Conservation (phyloP, 2,329 filamentous ascomycete genomes). For the Epicoccum nigrum region DNA sequence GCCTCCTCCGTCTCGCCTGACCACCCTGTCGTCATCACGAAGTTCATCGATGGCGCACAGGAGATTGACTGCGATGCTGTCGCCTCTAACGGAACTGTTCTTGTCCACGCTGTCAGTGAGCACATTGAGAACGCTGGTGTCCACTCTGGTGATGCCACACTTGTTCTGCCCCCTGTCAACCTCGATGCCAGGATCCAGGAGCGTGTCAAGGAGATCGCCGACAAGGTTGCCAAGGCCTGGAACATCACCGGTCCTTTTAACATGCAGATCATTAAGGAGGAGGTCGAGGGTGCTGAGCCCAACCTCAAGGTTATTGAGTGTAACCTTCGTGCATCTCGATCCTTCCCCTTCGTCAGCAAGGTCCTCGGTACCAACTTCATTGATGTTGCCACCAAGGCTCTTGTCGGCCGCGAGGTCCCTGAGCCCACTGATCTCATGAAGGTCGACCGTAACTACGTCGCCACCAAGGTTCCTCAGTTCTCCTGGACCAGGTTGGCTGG, state of each 20-base stretch:
- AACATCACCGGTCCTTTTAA: constrained; percentile 98
- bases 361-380: constrained; percentile 97
- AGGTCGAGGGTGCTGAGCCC: constrained; percentile 75
- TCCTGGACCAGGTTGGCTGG: constrained; percentile 97
- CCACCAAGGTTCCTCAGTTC: constrained; percentile 98
- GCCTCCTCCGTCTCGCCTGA: constrained; percentile 91
- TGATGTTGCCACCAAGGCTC: constrained; percentile 89
- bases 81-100: constrained; percentile 80
- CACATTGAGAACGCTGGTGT: constrained; percentile 97
- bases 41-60: constrained; percentile 95
- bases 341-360: constrained; percentile 98
- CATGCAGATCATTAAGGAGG: constrained; percentile 99
- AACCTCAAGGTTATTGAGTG: constrained; percentile 96
- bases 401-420: constrained; percentile 84
- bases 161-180: constrained; percentile 84
- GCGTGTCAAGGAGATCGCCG: constrained; percentile 91
- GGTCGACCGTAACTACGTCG: constrained; percentile 86
- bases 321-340: constrained; percentile 95
- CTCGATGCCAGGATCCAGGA: constrained; percentile 79
- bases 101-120: constrained; percentile 91
- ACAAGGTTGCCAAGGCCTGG: constrained; percentile 97
- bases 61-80: constrained; percentile 98
- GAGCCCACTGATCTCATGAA: constrained; percentile 87
- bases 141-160: constrained; percentile 94
- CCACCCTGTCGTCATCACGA: constrained; percentile 96